These are phyloP conservation scores for Metarhizium anisopliae DNA, from an alignment of 2,329 filamentous ascomycete species.

Conservation along the genomic window DNA sequence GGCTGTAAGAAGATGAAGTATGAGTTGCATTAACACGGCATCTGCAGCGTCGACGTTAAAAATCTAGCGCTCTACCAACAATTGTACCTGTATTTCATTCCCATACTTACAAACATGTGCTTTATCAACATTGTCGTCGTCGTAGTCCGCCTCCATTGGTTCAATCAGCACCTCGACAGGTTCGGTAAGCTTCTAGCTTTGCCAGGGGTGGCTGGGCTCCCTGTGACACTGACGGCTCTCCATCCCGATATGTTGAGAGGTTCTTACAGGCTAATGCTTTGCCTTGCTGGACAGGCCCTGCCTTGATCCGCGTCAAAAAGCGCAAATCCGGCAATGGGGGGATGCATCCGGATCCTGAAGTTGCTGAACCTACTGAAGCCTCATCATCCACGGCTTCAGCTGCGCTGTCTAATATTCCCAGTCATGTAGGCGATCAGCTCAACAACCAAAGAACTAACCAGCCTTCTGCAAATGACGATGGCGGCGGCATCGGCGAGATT, in stretches of 20 bases:
- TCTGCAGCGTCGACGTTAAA: slow-evolving; percentile 38
- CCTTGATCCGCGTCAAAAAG: background rate
- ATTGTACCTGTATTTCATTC: slow-evolving; percentile 39
- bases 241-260: background rate
- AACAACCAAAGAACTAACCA: background rate
- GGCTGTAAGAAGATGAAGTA: background rate
- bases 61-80: slow-evolving; percentile 40
- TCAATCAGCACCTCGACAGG: slow-evolving; percentile 33
- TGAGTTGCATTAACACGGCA: background rate
- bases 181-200: slow-evolving; percentile 16
- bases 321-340: background rate
- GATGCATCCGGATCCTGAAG: background rate
- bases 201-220: background rate
- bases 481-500: background rate
- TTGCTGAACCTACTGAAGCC: background rate
- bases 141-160: slow-evolving; percentile 38
- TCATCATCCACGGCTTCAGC: background rate
- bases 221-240: background rate
- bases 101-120: slow-evolving; percentile 36
- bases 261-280: background rate
- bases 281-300: background rate
- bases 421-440: background rate
- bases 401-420: background rate
- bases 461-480: background rate
- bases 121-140: slow-evolving; percentile 43